A percentile compares a stretch with the other conserved stretches of the same genome.
phyloP scores from a whole-genome alignment of 2,329 filamentous ascomycete genomes.

The Amauroascus niger region DNA sequence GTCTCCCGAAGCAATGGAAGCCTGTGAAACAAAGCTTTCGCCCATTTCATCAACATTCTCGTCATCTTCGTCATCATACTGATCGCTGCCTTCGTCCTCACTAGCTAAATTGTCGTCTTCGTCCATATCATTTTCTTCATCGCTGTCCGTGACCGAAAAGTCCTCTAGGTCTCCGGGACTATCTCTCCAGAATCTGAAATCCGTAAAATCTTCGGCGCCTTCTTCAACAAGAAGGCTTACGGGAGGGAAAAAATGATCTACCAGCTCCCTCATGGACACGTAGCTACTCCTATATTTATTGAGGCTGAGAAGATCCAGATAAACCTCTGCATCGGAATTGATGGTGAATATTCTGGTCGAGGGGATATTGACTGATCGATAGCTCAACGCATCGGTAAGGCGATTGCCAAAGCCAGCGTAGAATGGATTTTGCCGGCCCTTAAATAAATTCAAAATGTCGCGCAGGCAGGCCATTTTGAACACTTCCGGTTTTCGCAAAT shows the following conservation, averaged over 20 bases:
- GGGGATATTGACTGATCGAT: constrained; percentile 91
- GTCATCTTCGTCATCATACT: constrained; percentile 32
- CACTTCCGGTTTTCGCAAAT: constrained; percentile 90
- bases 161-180: constrained; percentile 73
- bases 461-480: constrained; percentile 99
- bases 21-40: constrained; percentile 46
- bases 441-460: constrained; percentile 85
- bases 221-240: constrained; percentile 76
- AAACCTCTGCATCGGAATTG: constrained; percentile 94
- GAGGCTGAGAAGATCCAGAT: constrained; percentile 74
- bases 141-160: constrained; percentile 73
- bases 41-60: constrained; percentile 38
- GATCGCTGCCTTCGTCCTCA: constrained; percentile 46
- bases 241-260: constrained; percentile 96
- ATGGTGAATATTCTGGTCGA: constrained; percentile 94
- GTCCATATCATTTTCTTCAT: constrained; percentile 44
- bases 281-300: constrained; percentile 97
- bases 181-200: constrained; percentile 95
- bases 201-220: constrained; percentile 88
- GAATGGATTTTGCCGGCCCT: constrained; percentile 67
- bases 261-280: constrained; percentile 90
- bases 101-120: constrained; percentile 38
- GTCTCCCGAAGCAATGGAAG: constrained; percentile 35
- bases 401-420: constrained; percentile 97
- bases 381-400: constrained; percentile 89